Base-by-base conservation (phyloP, 805 yeast genomes). In the Yarrowia sp. region DNA sequence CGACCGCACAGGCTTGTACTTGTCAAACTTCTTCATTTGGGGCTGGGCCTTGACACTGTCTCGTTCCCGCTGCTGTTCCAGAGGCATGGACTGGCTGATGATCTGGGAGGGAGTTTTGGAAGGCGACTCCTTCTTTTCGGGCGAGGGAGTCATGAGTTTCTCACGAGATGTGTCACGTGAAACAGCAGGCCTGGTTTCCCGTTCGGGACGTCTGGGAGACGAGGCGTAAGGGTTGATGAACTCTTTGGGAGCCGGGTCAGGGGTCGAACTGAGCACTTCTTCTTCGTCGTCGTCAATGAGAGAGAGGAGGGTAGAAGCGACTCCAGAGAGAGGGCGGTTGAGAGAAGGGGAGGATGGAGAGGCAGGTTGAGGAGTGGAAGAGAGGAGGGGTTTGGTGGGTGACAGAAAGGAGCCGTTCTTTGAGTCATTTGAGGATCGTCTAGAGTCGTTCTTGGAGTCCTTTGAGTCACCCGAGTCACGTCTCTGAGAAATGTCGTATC, bases 41-140 rank as follows among this genome's bases (percentile, higher is more conserved):
- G 69, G 48, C 26, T 64, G 68, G 22, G 45, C 38, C 38, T 68
- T 63, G 53, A 69, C 45, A 7, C 43, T 45, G n/a, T 67, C 70
- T 16, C 69, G 32, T n/a, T 52, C 64, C 3, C 65, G 69, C 49
- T 67, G 40, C 35, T 59, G 42, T 5, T 56, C 56, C 48, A 63
- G 48, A n/a, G 67, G 67, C 67, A 63, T 63, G 36, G 67, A 43
- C 26, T 48, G 52, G 40, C 40, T 40, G 55, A 63, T 36, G 32
- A 48, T 26, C 38, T 49, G 55, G 5, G 56, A 48, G 40, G 67
- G 67, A 2, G 52, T 45, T 11, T 46, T 61, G 7, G 46, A 32
- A 5, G 55, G 56, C 11, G 67, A 48, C 12, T 42, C 22, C 19
- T 46, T 61, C 46, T 46, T 46, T 48, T 63, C 46, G 48, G 55